Evolutionary conservation across 495 filamentous ascomycete species (phyloP).

Genomic region (Trichoderma parareesei): DNA sequence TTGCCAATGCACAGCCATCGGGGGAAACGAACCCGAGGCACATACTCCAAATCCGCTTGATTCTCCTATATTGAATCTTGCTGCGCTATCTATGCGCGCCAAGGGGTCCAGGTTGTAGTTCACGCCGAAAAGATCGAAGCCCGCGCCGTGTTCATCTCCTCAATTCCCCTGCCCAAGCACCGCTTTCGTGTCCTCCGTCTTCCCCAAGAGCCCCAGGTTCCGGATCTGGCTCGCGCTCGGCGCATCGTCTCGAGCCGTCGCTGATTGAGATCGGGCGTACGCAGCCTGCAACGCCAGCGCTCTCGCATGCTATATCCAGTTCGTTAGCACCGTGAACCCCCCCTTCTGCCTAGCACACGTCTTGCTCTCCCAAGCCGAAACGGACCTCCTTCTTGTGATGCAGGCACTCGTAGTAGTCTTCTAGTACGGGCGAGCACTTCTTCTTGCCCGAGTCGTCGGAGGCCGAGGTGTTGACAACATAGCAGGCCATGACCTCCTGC

Average conservation of each 20-base stretch:
- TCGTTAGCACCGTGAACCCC: constrained; percentile 11
- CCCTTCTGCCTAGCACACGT: not conserved
- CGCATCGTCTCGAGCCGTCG: constrained; percentile 67
- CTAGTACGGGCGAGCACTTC: constrained; percentile 82
- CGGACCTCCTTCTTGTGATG: constrained; percentile 96
- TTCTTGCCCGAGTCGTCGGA: constrained; percentile 68
- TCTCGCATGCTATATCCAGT: not conserved
- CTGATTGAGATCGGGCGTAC: constrained; percentile 73
- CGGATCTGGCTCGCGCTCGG: constrained; percentile 68
- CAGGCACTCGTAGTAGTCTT: constrained; percentile 98
- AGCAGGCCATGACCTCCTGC: constrained; percentile 88
- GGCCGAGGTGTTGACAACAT: constrained; percentile 69
- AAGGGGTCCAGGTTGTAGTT: not conserved
- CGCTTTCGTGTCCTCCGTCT: constrained; percentile 68
- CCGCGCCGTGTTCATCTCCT: not conserved
- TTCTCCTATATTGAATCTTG: not conserved
- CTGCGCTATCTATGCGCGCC: constrained; percentile 17
- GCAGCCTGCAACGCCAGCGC: constrained; percentile 58
- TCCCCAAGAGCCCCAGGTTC: constrained; percentile 71
- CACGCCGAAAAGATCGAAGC: not conserved
- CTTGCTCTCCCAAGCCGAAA: constrained; percentile 7
- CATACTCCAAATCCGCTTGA: not conserved
- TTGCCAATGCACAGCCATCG: not conserved
- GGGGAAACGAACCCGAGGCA: too few relatives aligned
- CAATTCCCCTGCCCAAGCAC: constrained; percentile 32